Conservation (phyloP, 2,329 filamentous ascomycete species). For the Alternaria dauci region DNA sequence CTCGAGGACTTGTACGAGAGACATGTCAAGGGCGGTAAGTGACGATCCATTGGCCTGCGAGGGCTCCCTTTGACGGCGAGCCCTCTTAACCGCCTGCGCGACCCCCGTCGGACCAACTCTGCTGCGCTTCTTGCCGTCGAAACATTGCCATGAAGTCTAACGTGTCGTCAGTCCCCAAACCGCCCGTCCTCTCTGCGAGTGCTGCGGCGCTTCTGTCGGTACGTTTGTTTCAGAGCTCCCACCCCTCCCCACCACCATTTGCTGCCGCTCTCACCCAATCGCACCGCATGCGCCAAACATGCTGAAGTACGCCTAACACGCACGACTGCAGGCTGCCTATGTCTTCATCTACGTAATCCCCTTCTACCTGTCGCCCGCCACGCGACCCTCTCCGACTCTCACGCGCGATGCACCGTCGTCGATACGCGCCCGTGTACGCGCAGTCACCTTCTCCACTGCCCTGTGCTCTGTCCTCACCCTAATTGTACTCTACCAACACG, state of each 20-base stretch:
- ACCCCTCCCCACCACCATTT: slow-evolving; percentile 34
- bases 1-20: slow-evolving; percentile 40
- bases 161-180: slow-evolving; percentile 46
- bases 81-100: slow-evolving; percentile 35
- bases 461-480: slow-evolving; percentile 73
- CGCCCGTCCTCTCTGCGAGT: slow-evolving; percentile 47
- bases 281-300: slow-evolving; percentile 16
- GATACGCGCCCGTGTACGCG: slow-evolving; percentile 84
- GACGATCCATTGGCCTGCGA: slow-evolving; percentile 43
- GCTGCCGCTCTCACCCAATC: slow-evolving; percentile 37
- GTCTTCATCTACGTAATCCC: slow-evolving; percentile 90
- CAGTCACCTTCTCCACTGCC: slow-evolving; percentile 78
- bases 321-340: slow-evolving; percentile 69
- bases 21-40: slow-evolving; percentile 51
- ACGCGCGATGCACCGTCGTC: slow-evolving; percentile 89
- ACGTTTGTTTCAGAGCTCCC: slow-evolving; percentile 39
- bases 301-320: slow-evolving; percentile 32
- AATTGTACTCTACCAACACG: slow-evolving; percentile 67
- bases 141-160: slow-evolving; percentile 38
- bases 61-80: slow-evolving; percentile 22
- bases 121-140: slow-evolving; percentile 17
- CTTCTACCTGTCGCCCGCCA: slow-evolving; percentile 83
- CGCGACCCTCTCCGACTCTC: slow-evolving; percentile 79
- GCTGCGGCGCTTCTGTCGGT: slow-evolving; percentile 51
- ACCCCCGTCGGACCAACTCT: slow-evolving; percentile 32